Conservation (phyloP, 768 basidiomycete genomes). For the Heimioporus sp. region DNA sequence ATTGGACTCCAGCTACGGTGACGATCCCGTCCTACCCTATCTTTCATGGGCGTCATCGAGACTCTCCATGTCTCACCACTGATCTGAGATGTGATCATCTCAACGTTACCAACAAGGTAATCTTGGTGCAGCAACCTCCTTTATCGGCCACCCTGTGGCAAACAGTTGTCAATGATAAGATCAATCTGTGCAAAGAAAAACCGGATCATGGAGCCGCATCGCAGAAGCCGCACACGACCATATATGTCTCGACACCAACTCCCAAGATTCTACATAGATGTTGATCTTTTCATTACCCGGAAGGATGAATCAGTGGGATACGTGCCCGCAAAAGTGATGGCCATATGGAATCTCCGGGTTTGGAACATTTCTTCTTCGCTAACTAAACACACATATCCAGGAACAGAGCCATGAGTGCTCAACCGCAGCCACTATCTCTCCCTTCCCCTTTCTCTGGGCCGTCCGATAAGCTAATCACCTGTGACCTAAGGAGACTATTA, state of each 20-base stretch:
- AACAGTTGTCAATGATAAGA: neutral
- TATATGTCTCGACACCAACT: too few species aligned
- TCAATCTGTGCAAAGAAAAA: conserved; percentile 11
- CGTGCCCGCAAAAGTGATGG: conserved; percentile 26
- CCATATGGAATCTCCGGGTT: conserved; percentile 25
- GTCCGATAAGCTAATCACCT: conserved; percentile 13
- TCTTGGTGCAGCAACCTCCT: conserved; percentile 84
- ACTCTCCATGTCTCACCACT: conserved; percentile 86
- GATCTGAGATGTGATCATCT: conserved; percentile 73
- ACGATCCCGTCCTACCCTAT: conserved; percentile 41
- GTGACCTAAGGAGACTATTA: conserved; percentile 16
- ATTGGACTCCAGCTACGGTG: too few species aligned
- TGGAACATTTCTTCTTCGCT: conserved; percentile 29
- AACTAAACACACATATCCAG: conserved; percentile 28
- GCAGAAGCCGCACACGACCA: too few species aligned
- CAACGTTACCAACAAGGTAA: conserved; percentile 67
- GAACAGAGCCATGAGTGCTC: conserved; percentile 16
- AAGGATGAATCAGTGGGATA: conserved; percentile 19
- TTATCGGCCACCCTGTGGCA: conserved; percentile 60
- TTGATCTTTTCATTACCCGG: conserved; percentile 29
- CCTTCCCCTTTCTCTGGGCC: conserved; percentile 24
- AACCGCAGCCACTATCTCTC: conserved; percentile 23
- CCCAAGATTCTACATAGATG: conserved; percentile 4
- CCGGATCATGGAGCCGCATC: too few species aligned
- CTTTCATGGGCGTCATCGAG: conserved; percentile 65